A percentile compares a stretch with the other conserved stretches of the same genome.
Evolutionary conservation across 257 asterid species (phyloP).

Genomic region (Solanum virginianum): DNA sequence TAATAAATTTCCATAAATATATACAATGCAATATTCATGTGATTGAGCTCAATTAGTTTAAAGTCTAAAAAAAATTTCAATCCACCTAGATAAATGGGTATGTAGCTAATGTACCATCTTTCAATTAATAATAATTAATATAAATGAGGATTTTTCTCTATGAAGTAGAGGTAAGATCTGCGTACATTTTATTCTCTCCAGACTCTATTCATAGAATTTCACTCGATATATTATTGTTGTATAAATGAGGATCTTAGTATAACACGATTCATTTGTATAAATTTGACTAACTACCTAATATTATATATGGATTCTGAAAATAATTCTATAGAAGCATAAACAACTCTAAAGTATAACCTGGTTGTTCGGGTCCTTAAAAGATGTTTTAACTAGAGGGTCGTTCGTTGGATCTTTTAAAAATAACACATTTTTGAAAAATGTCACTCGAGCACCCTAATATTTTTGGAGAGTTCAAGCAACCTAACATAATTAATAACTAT

Average conservation of each 20-base stretch:
- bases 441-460: background rate
- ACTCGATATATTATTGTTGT: no score
- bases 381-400: fast-evolving
- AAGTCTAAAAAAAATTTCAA: background rate
- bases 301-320: background rate
- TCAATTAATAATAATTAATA: no score
- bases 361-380: background rate
- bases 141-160: no score
- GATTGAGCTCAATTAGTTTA: background rate
- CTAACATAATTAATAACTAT: background rate
- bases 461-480: background rate
- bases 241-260: no score
- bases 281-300: background rate
- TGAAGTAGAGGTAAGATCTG: no score
- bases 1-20: background rate
- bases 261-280: background rate
- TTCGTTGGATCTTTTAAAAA: background rate
- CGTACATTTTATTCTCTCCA: no score
- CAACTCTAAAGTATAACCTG: background rate
- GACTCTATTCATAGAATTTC: no score
- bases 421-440: background rate
- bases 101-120: no score
- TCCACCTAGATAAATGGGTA: background rate
- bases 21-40: background rate
- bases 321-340: background rate